Base-by-base conservation (phyloP, 768 basidiomycete genomes). In the Mycena capillaripes region DNA sequence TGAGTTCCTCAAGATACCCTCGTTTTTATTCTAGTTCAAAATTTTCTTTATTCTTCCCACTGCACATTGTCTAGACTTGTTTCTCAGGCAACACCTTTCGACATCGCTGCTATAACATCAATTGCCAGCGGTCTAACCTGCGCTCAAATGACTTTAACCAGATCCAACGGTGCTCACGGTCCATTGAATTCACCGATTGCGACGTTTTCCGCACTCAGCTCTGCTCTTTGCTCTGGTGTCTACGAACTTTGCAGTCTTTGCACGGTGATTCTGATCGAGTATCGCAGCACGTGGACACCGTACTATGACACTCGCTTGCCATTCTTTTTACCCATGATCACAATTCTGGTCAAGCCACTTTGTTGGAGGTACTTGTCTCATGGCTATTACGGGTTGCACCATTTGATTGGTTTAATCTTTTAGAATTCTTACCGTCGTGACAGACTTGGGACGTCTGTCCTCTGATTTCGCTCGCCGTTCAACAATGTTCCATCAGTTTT, bases 401-500 rank as follows among this genome's bases (percentile, higher is more conserved):
- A 44, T 58, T 29, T 52, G 60, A 69, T 56, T 44, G 48, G 34
- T 42, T 29, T 25, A 27, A 55, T 55, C 52, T 42, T 59, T 59
- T 42, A 12, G 16, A 1, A 27, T 14, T 55, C 29, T 42, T 48
- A 21, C 55, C 44, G 17, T 42, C 19, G 1, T 64, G 53, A 34
- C 62, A 64, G 42, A 63, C 53, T 36, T 68, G 57, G 55, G 36
- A n/a, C n/a, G n/a, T n/a, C 27, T 53, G 19, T 52, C 16, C 30
- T 46, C 53, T 30, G 55, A 57, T 64, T 46, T 34, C n/a, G n/a
- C 61, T 44, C n/a, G n/a, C 55, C n/a, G 42, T 21, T 59, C 53
- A 14, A 38, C 42, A 27, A 38, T 10, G 40, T 66, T 65, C 70
- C 63, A 65, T 71, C 70, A 71, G 70, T 65, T 65, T 38, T 62